Base-by-base conservation (phyloP, 129 eudicot species). In the Logfia minima region DNA sequence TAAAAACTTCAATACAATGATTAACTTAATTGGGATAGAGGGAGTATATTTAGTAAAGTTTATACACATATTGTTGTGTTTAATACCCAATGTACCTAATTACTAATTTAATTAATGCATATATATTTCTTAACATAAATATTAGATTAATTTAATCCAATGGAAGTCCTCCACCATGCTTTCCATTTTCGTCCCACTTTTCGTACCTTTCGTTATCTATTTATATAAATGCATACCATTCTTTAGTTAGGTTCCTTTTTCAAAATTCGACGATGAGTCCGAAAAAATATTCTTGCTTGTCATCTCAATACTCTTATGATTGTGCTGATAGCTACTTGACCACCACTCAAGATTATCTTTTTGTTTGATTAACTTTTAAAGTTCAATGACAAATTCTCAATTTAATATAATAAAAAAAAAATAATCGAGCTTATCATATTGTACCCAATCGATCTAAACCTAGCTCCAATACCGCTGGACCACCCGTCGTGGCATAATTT, bases 211-310 rank as follows among this genome's bases (percentile, higher is more conserved):
- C 75, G 35, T 56, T 74, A 31, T 74, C 80, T 41, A 66, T 24
- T 39, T 53, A 26, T 60, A 28, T 48, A 4, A 48, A 48, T 73
- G 64, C 73, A 67, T 74, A 23, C 66, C 70, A 67, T 80, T 74
- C 84, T 74, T 80, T 74, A 11, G 84, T 80, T 80, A 74, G 75
- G 80, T 32, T 32, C 9, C 84, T 80, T 80, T 80, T 66, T 39
- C 19, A 39, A 74, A 35, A 41, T 80, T 66, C 65, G 75, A 56
- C 52, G 23, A 56, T 67, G 69, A 74, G 55, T 6, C 32, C 18
- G 75, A 51, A 80, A 73, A 60, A 62, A 9, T 78, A 72, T 66
- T 51, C 73, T 45, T 29, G 68, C 59, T 26, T 58, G 76, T 58
- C 80, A 68, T 81, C 39, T 74, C 76, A 68, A 48, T 80, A 56